These are phyloP conservation scores for Stemphylium beticola DNA, from an alignment of 2,329 filamentous ascomycete species.

Conservation along the genomic window DNA sequence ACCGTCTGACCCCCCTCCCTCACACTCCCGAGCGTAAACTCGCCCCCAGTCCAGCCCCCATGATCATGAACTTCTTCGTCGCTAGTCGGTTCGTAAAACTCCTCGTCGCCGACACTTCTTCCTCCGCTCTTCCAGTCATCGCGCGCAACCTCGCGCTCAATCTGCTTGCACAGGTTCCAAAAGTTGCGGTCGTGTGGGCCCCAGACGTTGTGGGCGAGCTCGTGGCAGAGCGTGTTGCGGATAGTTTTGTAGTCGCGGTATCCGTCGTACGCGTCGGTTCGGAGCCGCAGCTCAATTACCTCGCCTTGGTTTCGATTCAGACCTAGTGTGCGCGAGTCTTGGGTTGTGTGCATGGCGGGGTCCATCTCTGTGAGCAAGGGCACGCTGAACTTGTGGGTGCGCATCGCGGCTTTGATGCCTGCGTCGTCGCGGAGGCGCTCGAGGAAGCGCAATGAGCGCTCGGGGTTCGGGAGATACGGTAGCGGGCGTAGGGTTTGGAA, in stretches of 20 bases:
- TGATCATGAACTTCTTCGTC: conserved; percentile 45
- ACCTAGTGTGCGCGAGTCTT: conserved; percentile 81
- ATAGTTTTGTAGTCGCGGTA: conserved; percentile 94
- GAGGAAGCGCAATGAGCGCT: conserved; percentile 73
- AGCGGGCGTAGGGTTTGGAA: conserved; percentile 81
- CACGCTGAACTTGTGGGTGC: conserved; percentile 82
- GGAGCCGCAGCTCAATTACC: conserved; percentile 84
- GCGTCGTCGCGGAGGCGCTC: conserved; percentile 79
- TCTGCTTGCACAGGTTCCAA: conserved; percentile 85
- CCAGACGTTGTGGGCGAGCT: conserved; percentile 91
- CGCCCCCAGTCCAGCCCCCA: conserved; percentile 54
- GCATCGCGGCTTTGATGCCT: conserved; percentile 84
- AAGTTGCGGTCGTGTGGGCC: conserved; percentile 84
- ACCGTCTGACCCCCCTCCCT: conserved; percentile 24
- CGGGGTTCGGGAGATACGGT: conserved; percentile 75
- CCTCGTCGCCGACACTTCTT: conserved; percentile 41
- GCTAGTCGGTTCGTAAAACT: conserved; percentile 38
- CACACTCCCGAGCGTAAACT: conserved; percentile 45
- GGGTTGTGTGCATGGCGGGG: conserved; percentile 79
- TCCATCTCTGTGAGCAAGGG: conserved; percentile 95
- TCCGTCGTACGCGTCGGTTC: conserved; percentile 94
- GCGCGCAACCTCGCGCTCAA: conserved; percentile 82
- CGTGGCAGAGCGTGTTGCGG: conserved; percentile 90
- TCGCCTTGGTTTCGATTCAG: conserved; percentile 87
- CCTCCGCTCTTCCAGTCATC: conserved; percentile 81